phyloP scores from a whole-genome alignment of 495 filamentous ascomycete species.

The Platismatia glauca region DNA sequence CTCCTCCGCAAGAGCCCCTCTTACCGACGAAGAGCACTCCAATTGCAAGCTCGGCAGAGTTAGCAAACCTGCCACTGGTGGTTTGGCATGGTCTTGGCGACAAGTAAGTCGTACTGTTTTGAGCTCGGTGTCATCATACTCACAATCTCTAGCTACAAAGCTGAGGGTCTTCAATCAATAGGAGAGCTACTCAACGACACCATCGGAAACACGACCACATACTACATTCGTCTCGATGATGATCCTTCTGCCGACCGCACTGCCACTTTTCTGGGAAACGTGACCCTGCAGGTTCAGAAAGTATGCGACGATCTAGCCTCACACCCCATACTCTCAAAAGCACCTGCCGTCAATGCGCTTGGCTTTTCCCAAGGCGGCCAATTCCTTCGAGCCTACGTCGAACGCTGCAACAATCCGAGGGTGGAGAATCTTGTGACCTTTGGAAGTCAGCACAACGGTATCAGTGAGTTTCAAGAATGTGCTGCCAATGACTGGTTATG shows the following conservation, averaged over 20 bases:
- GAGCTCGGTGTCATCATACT: background rate
- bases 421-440: conserved; percentile 82
- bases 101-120: conserved; percentile 21
- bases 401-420: conserved; percentile 78
- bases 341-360: conserved; percentile 76
- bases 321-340: conserved; percentile 70
- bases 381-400: conserved; percentile 86
- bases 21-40: background rate
- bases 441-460: conserved; percentile 90
- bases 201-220: conserved; percentile 76
- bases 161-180: conserved; percentile 60
- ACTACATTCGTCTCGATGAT: conserved; percentile 68
- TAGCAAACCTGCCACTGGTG: conserved; percentile 51
- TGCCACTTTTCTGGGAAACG: conserved; percentile 84
- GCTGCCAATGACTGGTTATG: conserved; percentile 70
- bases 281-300: conserved; percentile 65
- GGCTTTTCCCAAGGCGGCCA: conserved; percentile 96
- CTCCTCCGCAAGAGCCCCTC: conserved; percentile 19
- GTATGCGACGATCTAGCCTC: conserved; percentile 73
- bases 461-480: conserved; percentile 65
- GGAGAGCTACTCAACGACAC: conserved; percentile 57
- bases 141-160: conserved; percentile 54
- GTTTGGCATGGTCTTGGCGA: conserved; percentile 86
- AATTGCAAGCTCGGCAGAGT: background rate
- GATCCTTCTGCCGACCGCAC: conserved; percentile 58